Percentiles rank a stretch among this genome's conserved stretches.
Conservation (phyloP, 2,329 filamentous ascomycete genomes). For the Cercospora zeae-maydis region DNA sequence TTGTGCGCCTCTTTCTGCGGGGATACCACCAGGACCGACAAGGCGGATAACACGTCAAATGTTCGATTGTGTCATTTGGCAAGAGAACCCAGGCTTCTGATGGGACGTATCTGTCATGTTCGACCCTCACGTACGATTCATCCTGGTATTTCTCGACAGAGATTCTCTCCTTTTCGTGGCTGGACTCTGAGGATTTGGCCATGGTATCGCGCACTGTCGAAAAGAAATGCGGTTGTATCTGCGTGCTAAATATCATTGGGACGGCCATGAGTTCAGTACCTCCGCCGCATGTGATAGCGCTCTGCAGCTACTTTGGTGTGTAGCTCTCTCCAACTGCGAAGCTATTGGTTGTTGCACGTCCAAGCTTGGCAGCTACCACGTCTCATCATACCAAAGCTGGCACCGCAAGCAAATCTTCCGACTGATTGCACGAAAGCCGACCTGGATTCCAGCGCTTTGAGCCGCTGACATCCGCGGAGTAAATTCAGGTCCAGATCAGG, state of each 20-base stretch:
- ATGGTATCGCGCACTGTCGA: not conserved
- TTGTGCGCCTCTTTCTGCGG: not conserved
- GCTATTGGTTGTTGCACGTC: not conserved
- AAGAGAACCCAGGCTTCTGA: slow-evolving; percentile 6
- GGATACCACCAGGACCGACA: not conserved
- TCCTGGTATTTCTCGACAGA: not conserved
- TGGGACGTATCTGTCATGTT: slow-evolving; percentile 3
- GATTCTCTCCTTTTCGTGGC: not conserved
- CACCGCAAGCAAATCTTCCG: not conserved
- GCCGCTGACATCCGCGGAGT: not conserved
- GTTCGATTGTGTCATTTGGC: slow-evolving; percentile 1
- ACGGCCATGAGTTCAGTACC: not conserved
- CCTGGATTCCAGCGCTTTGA: not conserved
- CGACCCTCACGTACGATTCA: not conserved
- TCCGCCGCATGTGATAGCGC: not conserved
- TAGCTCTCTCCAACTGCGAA: not conserved
- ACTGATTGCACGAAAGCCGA: not conserved
- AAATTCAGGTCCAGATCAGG: not conserved
- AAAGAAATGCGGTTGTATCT: too few relatives aligned
- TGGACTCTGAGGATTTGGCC: not conserved
- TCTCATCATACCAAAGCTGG: not conserved
- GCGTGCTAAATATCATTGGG: not conserved
- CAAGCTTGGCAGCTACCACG: not conserved
- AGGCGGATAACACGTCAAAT: slow-evolving; percentile 2
- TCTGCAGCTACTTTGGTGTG: not conserved